Conservation (phyloP, 129 eudicot species). For the Heracleum sosnowskyi region DNA sequence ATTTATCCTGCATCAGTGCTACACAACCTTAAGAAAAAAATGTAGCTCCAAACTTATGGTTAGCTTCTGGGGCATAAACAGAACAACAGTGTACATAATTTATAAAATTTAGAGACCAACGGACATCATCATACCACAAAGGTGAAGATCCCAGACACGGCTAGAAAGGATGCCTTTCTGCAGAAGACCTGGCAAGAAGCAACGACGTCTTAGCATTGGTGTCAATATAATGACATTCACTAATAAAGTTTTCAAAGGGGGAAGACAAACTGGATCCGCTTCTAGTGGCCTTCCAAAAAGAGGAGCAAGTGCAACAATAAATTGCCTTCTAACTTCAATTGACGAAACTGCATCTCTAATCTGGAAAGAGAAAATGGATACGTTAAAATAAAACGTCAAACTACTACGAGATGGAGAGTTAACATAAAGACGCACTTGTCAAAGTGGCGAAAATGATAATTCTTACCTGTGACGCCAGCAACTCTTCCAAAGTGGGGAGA, state of each 20-base stretch:
- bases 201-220: conserved; percentile 13
- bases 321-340: conserved; percentile 65
- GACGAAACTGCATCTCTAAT: conserved; percentile 65
- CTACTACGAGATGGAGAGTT: not conserved
- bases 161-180: conserved; percentile 82
- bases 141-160: conserved; percentile 73
- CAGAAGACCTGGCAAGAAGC: conserved; percentile 63
- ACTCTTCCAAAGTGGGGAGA: conserved; percentile 77
- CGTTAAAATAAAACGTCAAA: not conserved
- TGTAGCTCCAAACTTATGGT: not conserved
- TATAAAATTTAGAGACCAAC: not conserved
- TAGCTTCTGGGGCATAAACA: not conserved
- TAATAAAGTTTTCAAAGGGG: conserved; percentile 4
- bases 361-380: conserved; percentile 21
- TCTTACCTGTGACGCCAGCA: conserved; percentile 59
- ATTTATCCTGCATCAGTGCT: not conserved
- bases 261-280: conserved; percentile 79
- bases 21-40: not conserved
- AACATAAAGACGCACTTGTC: not conserved
- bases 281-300: conserved; percentile 87
- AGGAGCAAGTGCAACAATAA: conserved; percentile 63
- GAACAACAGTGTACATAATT: not conserved
- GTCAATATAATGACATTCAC: not conserved
- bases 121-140: conserved; percentile 51
- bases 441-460: conserved; percentile 3